Percentiles rank a stretch among this genome's conserved stretches.
These are phyloP conservation scores for Yarrowia sp. DNA, from an alignment of 805 yeast genomes.

Conservation along the genomic window DNA sequence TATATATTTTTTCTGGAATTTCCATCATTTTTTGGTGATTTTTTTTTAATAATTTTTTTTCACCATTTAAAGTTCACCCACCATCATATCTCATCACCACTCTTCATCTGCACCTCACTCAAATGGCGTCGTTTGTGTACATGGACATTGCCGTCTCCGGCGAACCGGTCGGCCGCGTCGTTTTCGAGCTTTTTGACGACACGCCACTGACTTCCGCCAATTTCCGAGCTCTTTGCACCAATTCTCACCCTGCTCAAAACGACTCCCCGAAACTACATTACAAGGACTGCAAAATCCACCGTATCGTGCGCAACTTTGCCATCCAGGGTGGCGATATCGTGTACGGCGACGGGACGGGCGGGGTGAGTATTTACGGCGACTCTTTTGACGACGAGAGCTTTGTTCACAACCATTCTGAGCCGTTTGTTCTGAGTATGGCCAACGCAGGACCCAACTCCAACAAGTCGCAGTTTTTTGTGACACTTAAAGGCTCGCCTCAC, in stretches of 20 bases:
- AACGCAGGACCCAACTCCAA: constrained; percentile 70
- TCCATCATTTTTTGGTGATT: no score
- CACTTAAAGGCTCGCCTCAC: constrained; percentile 89
- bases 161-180: constrained; percentile 66
- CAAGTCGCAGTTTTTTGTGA: constrained; percentile 93
- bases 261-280: constrained; percentile 54
- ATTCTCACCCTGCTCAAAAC: constrained; percentile 59
- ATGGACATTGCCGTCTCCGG: constrained; percentile 77
- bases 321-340: constrained; percentile 88
- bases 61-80: no score
- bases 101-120: no score
- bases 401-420: constrained; percentile 55
- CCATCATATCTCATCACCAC: no score
- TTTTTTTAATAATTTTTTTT: no score
- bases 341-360: constrained; percentile 63
- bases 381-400: constrained; percentile 75
- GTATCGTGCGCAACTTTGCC: constrained; percentile 70
- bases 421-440: constrained; percentile 74
- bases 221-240: constrained; percentile 74
- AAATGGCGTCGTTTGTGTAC: constrained; percentile 44
- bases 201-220: constrained; percentile 88
- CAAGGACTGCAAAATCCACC: constrained; percentile 65
- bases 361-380: constrained; percentile 72
- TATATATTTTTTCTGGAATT: no score
- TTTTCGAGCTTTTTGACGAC: constrained; percentile 62